Evolutionary conservation across 306 rosid genomes (phyloP).

Genomic region (Fragaria nilgerrensis): DNA sequence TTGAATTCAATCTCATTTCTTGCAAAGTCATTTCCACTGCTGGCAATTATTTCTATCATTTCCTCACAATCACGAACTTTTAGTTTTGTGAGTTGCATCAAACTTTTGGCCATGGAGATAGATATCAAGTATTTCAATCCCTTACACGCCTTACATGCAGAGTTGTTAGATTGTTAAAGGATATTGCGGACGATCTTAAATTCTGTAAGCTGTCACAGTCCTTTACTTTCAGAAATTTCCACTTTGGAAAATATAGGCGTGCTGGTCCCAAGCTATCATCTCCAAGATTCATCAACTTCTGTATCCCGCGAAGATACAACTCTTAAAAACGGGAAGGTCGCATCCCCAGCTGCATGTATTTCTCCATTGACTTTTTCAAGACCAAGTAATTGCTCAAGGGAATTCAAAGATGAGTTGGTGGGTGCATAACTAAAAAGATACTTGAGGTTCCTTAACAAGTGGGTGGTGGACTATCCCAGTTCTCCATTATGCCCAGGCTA

Average conservation of each 20-base stretch:
- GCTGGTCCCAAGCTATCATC: not conserved
- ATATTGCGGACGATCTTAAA: not conserved
- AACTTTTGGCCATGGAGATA: not conserved
- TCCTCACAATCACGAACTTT: not conserved
- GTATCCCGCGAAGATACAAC: fast-evolving
- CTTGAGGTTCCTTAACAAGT: not conserved
- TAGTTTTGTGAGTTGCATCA: not conserved
- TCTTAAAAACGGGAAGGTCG: not conserved
- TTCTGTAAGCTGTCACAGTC: not conserved
- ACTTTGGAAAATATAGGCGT: not conserved
- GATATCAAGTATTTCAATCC: slow-evolving; percentile 1
- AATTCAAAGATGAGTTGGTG: not conserved
- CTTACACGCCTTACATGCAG: not conserved
- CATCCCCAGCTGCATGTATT: not conserved
- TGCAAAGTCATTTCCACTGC: too few relatives aligned
- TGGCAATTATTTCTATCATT: not conserved
- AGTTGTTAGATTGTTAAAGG: not conserved
- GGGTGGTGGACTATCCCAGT: not conserved
- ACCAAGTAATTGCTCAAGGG: not conserved
- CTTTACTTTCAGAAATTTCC: not conserved
- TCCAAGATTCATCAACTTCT: not conserved
- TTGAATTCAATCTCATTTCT: not conserved
- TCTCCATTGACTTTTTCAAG: not conserved
- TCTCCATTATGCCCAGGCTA: not conserved
- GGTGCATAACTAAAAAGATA: fast-evolving